Percentiles rank a stretch among this genome's conserved stretches.
phyloP scores from a whole-genome alignment of 495 filamentous ascomycete species.

The Entonaema liquescens region DNA sequence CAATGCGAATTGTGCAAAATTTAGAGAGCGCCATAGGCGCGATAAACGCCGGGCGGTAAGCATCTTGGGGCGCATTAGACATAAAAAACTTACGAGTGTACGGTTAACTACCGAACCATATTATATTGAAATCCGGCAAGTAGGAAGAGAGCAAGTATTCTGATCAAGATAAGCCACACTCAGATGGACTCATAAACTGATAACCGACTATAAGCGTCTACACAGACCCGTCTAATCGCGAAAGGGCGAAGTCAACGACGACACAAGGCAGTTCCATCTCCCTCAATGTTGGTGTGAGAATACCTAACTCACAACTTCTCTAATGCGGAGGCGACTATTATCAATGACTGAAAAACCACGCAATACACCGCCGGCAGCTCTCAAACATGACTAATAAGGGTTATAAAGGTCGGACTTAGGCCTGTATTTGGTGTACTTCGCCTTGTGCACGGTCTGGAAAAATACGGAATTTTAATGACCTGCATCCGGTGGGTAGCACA shows the following conservation, averaged over 20 bases:
- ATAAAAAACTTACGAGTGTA: not conserved
- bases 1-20: not conserved
- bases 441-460: slow-evolving; percentile 13
- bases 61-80: not conserved
- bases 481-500: slow-evolving; percentile 35
- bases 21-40: not conserved
- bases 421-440: not conserved
- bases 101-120: not conserved
- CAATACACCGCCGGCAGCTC: slow-evolving; percentile 14
- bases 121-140: not conserved
- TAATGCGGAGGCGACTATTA: slow-evolving; percentile 6
- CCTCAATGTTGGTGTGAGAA: too few species aligned
- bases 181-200: not conserved
- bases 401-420: slow-evolving; percentile 6
- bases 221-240: not conserved
- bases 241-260: not conserved
- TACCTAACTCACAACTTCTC: not conserved
- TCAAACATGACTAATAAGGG: not conserved
- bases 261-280: not conserved
- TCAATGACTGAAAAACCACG: not conserved
- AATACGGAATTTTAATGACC: slow-evolving; percentile 24
- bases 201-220: not conserved
- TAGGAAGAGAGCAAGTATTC: not conserved
- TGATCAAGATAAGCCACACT: not conserved
- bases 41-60: not conserved